Base-by-base conservation (phyloP, 1,284 basidiomycete genomes). In the Ceratobasidium sp. region DNA sequence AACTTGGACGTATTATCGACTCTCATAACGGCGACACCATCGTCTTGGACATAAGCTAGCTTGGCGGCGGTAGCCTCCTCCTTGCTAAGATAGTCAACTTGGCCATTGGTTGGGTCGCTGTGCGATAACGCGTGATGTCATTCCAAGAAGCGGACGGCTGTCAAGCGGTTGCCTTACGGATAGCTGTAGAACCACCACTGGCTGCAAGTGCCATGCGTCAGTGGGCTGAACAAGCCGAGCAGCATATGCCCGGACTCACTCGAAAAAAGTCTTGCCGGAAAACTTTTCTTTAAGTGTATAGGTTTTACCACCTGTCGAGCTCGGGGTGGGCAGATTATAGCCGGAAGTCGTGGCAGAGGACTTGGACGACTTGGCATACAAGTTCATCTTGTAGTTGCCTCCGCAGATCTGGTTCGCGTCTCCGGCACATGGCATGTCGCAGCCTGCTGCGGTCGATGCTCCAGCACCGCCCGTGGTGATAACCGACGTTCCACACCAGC, bases 61-160 rank as follows among this genome's bases (percentile, higher is more conserved):
- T 37, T 24, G 14, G 56, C 58, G 3, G 56, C 27, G 8, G 58
- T 62, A 34, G 69, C 69, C n/a, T 62, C 69, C 14, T 41, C 39
- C 14, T 51, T 46, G 69, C 41, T 72, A 11, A 72, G 58, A 58
- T 72, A 72, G 27, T 72, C 48, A 16, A 72, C 69, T 29, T 72
- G 56, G n/a, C 69, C 69, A 16, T 72, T 72, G 19, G 69, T 72
- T 3, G 69, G 69, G 31, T 72, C 69, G 29, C 58, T 62, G 22
- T 77, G 81, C n/a, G 83, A 83, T 81, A 87, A 63, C 91, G 83
- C 89, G 31, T 59, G 3, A 92, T 51, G 87, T 79, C 88, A 92
- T 29, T 53, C 39, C 29, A 29, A 29, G 61, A 61, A 46, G 54
- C 22, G 39, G 37, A 22, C 39, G 34, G 68, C 13, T 48, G 39